Evolutionary conservation across 2,329 filamentous ascomycete genomes (phyloP), one percentile per base, ranked within the genome.

Genomic region (Dothistroma septosporum): DNA sequence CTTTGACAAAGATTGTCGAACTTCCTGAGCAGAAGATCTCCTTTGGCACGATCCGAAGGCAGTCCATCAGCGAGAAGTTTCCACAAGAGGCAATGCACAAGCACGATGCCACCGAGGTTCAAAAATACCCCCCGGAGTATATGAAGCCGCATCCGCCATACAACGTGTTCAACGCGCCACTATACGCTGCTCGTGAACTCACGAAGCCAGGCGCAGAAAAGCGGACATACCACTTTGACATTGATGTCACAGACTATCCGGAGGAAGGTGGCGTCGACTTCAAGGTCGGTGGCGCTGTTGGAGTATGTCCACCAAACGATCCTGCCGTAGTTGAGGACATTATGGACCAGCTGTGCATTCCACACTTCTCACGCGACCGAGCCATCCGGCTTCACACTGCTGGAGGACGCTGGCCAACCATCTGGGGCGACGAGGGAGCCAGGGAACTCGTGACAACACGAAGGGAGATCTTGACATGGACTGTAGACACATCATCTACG

Each of bases 101-200:
- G 63, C 72, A 79, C 64, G 70, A 75, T 46, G 65, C 71, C 16
- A 71, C 72, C 33, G 73, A 72, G 19, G 79, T 80, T 54, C 72
- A 80, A 62, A 77, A 77, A 58, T 88, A 93, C 72, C 93, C 94
- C 19, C 94, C 94, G 7, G 83, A 82, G 61, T 99, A 92, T 71
- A 92, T 99, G 57, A 91, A 96, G 74, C 94, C 94, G 28, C 94
- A 99, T 74, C 91, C 91, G 59, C 94, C 94, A 0, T 94, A 96
- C 76, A 83, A 93, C 66, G 92, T 97, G 62, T 96, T 90, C 76
- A 89, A 92, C 0, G 92, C 93, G n/a, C 91, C 87, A 65, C 85
- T 99, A 52, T 88, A 91, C 76, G 87, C 87, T 69, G 85, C 91
- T 2, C 88, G 94, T 59, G 92, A 96, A 76, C 79, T 99, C 73